A percentile compares a stretch with the other conserved stretches of the same genome.
These are phyloP conservation scores for Nigrograna mackinnonii DNA, from an alignment of 2,329 filamentous ascomycete genomes.

Conservation along the genomic window DNA sequence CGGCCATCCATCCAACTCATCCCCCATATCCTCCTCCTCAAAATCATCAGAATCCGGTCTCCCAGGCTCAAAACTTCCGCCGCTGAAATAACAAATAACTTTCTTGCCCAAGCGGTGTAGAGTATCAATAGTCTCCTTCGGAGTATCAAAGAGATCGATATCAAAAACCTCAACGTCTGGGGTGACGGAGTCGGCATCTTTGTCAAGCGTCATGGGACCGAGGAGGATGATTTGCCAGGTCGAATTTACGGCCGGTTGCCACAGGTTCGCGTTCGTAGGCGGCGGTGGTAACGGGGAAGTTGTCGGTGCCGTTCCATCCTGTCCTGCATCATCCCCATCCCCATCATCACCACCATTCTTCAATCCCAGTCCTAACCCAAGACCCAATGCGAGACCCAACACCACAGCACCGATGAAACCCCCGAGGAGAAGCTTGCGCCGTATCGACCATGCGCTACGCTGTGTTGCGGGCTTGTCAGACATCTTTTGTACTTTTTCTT, in stretches of 20 bases:
- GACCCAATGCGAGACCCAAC: slow-evolving; percentile 56
- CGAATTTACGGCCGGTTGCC: slow-evolving; percentile 57
- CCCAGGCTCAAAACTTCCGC: slow-evolving; percentile 69
- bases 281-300: slow-evolving; percentile 25
- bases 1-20: slow-evolving; percentile 64
- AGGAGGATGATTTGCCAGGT: slow-evolving; percentile 67
- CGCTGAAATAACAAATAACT: slow-evolving; percentile 77
- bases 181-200: slow-evolving; percentile 41
- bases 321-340: slow-evolving; percentile 21
- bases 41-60: slow-evolving; percentile 63
- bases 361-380: slow-evolving; percentile 58
- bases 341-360: slow-evolving; percentile 26
- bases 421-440: slow-evolving; percentile 29
- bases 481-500: not conserved
- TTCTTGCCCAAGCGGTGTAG: slow-evolving; percentile 59
- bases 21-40: slow-evolving; percentile 58
- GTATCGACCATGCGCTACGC: slow-evolving; percentile 18
- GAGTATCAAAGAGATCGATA: slow-evolving; percentile 62
- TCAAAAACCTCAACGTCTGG: slow-evolving; percentile 63
- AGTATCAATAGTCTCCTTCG: slow-evolving; percentile 48
- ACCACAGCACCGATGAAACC: slow-evolving; percentile 26
- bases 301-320: slow-evolving; percentile 23
- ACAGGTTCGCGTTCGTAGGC: slow-evolving; percentile 38
- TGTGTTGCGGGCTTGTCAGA: not conserved
- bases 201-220: slow-evolving; percentile 41